Base-by-base conservation (phyloP, 768 basidiomycete species). In the Pleurotus pulmonarius region DNA sequence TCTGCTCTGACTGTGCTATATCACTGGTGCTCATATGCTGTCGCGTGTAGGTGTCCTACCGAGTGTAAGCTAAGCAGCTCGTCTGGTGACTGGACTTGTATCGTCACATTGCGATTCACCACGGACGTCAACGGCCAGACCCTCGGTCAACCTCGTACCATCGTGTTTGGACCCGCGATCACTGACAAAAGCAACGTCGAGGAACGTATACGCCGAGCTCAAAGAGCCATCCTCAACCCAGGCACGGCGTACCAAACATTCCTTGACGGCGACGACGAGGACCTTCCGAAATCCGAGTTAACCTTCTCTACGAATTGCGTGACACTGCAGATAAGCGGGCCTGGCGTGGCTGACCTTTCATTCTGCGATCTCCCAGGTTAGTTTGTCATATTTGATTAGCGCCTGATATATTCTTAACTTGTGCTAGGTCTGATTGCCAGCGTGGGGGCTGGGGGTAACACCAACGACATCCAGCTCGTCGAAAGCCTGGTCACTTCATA, bases 221-320 rank as follows among this genome's bases (percentile, higher is more conserved):
- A 88, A 60, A 69, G 71, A 1, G 87, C 87, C 0, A 83, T 89
- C 22, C 72, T 89, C 5, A 87, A 86, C 54, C 87, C 87, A 0
- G 72, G 64, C 46, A 67, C 61, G 2, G 55, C 67, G 1, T 49
- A 44, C 2, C 49, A 43, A 11, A 26, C 67, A 5, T 84, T 83
- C 58, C 68, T 85, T 12, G 66, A 69, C 0, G 73, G 67, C 2
- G 64, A 65, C 2, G 67, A 73, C 9, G 73, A 72, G 4, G 67
- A 69, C 6, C 63, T 61, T 2, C 24, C 41, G 2, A 59, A 62
- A 26, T 57, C 65, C 1, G 64, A 68, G 37, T 38, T 67, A 1
- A 75, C 73, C 3, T 87, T 87, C 58, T 86, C 86, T 0, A 75
- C 59, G 9, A 83, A 85, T 51, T 81, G 73, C 38, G 79, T 87